These are phyloP conservation scores for Oxytropis ochrocephala DNA, from an alignment of 306 rosid species.

Conservation along the genomic window DNA sequence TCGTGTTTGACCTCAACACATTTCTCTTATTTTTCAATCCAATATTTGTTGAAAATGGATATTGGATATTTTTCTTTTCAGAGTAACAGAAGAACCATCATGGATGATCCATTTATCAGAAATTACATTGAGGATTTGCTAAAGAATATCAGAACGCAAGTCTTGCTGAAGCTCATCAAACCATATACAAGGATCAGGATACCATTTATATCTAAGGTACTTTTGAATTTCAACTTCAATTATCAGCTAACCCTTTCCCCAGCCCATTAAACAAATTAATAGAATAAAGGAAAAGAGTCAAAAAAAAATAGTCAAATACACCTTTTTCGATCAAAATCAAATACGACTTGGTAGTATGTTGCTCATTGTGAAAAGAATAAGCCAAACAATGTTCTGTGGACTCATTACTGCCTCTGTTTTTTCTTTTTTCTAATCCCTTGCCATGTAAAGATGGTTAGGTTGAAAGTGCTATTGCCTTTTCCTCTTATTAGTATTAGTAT, in stretches of 20 bases:
- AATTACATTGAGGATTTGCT: conserved; percentile 94
- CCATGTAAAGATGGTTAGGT: neutral
- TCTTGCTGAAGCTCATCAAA: conserved; percentile 91
- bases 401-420: neutral
- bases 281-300: neutral
- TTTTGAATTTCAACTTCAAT: conserved; percentile 12
- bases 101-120: conserved; percentile 95
- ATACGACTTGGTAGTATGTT: neutral
- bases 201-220: conserved; percentile 93
- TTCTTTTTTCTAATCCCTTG: neutral
- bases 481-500: neutral
- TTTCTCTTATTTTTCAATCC: conserved; percentile 16
- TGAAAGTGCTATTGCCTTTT: neutral
- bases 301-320: neutral
- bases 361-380: conserved; percentile 13
- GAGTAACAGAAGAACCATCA: conserved; percentile 86
- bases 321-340: neutral
- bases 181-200: conserved; percentile 95
- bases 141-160: conserved; percentile 97
- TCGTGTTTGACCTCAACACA: neutral
- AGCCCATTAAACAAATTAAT: neutral
- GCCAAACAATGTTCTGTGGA: neutral
- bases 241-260: neutral
- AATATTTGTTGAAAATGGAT: conserved; percentile 17
- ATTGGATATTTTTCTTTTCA: conserved; percentile 23